These are phyloP conservation scores for Phialemonium atrogriseum DNA, from an alignment of 2,329 filamentous ascomycete species.

Conservation along the genomic window DNA sequence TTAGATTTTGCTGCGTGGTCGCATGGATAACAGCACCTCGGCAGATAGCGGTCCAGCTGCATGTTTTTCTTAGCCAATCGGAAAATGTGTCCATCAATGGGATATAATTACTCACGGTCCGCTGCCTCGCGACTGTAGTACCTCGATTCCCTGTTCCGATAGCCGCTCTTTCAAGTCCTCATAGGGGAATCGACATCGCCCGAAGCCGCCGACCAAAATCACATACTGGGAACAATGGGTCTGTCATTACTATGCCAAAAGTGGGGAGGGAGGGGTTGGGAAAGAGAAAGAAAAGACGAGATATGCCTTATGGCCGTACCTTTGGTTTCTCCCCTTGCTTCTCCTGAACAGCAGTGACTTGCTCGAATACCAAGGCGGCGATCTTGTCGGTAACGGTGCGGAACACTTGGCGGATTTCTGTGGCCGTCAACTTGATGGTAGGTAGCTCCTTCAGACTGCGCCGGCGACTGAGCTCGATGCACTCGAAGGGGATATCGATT, in stretches of 20 bases:
- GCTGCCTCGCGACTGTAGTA: slow-evolving; percentile 1
- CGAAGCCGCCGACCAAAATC: slow-evolving; percentile 3
- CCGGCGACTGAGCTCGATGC: too few species aligned
- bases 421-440: too few species aligned
- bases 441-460: too few species aligned
- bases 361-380: background rate
- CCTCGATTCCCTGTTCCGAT: background rate
- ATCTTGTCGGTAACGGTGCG: background rate
- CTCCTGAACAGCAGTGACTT: background rate
- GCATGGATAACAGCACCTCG: slow-evolving; percentile 2
- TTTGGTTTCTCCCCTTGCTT: background rate
- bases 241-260: background rate
- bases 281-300: background rate
- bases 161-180: background rate
- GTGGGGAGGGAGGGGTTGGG: too few species aligned
- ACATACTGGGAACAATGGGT: background rate
- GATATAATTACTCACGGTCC: slow-evolving; percentile 1
- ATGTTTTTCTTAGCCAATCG: background rate
- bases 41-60: slow-evolving; percentile 2
- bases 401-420: too few species aligned
- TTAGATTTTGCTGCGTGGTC: background rate
- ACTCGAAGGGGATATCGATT: background rate
- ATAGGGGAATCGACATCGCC: slow-evolving; percentile 1
- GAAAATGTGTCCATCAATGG: background rate
- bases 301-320: background rate